These are phyloP conservation scores for Magnolia changhungtana DNA, from an alignment of 164 flowering plant species.

Conservation along the genomic window DNA sequence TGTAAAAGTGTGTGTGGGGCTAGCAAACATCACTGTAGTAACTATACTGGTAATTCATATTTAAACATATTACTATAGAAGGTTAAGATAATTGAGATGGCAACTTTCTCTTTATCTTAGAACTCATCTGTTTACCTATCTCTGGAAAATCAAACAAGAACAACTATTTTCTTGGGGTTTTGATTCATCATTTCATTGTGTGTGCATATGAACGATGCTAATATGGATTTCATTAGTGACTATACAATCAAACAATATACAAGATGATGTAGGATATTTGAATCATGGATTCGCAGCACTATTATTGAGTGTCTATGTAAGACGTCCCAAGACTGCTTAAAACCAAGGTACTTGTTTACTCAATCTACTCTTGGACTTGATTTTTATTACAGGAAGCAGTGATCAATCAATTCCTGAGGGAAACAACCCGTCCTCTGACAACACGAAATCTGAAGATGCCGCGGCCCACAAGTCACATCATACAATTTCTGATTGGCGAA, in stretches of 20 bases:
- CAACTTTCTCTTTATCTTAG: neutral
- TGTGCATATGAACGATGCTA: neutral
- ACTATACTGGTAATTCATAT: too few species aligned
- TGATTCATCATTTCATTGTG: neutral
- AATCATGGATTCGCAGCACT: too few species aligned
- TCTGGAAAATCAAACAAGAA: neutral
- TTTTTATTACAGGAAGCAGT: slow-evolving; percentile 38
- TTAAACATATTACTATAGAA: neutral
- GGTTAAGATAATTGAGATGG: neutral
- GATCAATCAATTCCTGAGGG: slow-evolving; percentile 58
- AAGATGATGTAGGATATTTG: too few species aligned
- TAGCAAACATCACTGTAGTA: too few species aligned
- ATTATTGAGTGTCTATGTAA: neutral
- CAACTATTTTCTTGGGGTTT: neutral
- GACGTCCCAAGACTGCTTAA: neutral
- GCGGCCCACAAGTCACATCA: slow-evolving; percentile 37
- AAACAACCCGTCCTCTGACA: slow-evolving; percentile 21
- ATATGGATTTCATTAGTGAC: neutral
- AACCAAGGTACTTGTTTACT: neutral
- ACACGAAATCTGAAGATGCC: slow-evolving; percentile 42
- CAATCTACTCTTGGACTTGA: neutral
- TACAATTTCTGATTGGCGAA: slow-evolving; percentile 71
- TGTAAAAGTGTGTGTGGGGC: too few species aligned
- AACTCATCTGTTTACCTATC: neutral
- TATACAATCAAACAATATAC: neutral